Conservation (phyloP, 1,139 yeast genomes). For the Hemisphaericaspora subhashii region DNA sequence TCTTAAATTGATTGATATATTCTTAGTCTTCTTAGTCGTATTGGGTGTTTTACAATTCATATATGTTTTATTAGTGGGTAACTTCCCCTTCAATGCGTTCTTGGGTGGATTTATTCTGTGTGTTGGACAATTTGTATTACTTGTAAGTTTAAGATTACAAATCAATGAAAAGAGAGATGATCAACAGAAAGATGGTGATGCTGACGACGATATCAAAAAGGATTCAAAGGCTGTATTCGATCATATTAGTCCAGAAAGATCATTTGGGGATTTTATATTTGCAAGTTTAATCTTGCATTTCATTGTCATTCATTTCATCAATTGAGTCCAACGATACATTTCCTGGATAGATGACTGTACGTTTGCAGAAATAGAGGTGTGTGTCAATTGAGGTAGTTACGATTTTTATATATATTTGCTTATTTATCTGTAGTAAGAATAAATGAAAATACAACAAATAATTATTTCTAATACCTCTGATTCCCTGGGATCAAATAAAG, state of each 20-base stretch:
- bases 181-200: slow-evolving; percentile 8
- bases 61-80: slow-evolving; percentile 77
- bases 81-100: slow-evolving; percentile 95
- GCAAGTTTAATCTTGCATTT: slow-evolving; percentile 90
- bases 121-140: slow-evolving; percentile 92
- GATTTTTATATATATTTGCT: no score
- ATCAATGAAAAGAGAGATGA: slow-evolving; percentile 22
- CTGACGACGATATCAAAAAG: slow-evolving; percentile 10
- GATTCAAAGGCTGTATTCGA: slow-evolving; percentile 41
- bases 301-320: slow-evolving; percentile 86
- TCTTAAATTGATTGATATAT: slow-evolving; percentile 71
- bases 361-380: no score
- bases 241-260: slow-evolving; percentile 69
- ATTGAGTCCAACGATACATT: slow-evolving; percentile 36
- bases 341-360: no score
- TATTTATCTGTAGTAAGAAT: no score
- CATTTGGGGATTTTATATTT: slow-evolving; percentile 85
- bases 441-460: no score
- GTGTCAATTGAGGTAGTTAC: no score
- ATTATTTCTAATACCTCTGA: no score
- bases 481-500: no score
- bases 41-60: slow-evolving; percentile 78
- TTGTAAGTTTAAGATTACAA: slow-evolving; percentile 80
- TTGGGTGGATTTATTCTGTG: slow-evolving; percentile 90
- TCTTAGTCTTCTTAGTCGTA: slow-evolving; percentile 69